Evolutionary conservation across 768 basidiomycete genomes (phyloP), one percentile per base, ranked within the genome.

Genomic region (Trametes sanguinea): DNA sequence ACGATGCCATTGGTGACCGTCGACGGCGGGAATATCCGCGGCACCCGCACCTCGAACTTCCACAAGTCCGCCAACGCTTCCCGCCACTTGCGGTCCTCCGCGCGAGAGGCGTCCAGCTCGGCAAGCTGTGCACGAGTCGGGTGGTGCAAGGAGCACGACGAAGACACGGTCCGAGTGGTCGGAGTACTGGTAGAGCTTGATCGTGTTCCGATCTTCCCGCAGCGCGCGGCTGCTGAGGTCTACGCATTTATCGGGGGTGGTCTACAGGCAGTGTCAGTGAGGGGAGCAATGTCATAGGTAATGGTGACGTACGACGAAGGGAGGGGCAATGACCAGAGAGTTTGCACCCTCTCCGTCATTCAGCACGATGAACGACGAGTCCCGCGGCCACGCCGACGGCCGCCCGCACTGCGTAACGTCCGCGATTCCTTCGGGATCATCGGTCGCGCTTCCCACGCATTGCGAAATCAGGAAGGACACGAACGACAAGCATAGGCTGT

Each of bases 111-210:
- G 35, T 62, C 45, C 40, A 62, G 54, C 61, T 62, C 65, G 5
- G 43, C 42, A 16, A 62, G 57, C 46, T 66, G 65, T 6, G 57
- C 59, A 2, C 50, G 47, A 13, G 65, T 67, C 4, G 65, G 69
- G 2, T 53, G 46, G 48, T 69, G 69, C 5, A 68, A 37, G 27
- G 27, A 61, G 51, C 44, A 65, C 50, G 11, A 60, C 66, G 52
- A 67, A 66, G 29, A 65, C 53, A 29, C 55, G 62, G n/a, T 65
- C 62, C 1, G 59, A 61, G 54, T 57, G 58, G 52, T 65, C 64
- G 27, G 58, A 46, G 54, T 57, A 65, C 54, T 64, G 67, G 47
- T 52, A 61, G 6, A 69, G 14, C 4, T 55, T 43, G 33, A 67
- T 50, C 13, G 37, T 54, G 54, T 69, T 69, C 29, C n/a, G 50